Evolutionary conservation across 192 early-diverging fungal genomes (phyloP).

Genomic region (Ramicandelaber brevisporus): DNA sequence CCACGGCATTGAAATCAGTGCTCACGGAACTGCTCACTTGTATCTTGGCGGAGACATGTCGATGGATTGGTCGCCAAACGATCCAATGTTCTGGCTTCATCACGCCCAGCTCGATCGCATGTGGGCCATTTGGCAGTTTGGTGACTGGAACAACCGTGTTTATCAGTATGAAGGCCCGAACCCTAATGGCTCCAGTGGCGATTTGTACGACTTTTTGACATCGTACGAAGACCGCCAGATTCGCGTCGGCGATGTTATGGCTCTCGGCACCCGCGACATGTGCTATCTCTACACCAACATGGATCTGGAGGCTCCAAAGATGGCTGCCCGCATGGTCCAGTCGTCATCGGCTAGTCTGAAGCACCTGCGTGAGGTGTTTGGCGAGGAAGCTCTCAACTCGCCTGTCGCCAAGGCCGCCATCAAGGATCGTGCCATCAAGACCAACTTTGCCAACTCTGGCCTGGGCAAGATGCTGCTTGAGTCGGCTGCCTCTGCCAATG

Average conservation of each 20-base stretch:
- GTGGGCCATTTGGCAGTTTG: slow-evolving; percentile 22
- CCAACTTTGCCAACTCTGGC: too few species aligned
- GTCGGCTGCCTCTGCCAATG: too few species aligned
- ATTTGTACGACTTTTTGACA: slow-evolving; percentile 4
- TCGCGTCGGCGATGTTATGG: slow-evolving; percentile 10
- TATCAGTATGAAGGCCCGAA: slow-evolving; percentile 14
- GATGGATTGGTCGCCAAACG: slow-evolving; percentile 19
- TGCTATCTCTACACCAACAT: slow-evolving; percentile 20
- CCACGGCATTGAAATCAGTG: slow-evolving; percentile 10
- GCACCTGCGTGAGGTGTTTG: too few species aligned
- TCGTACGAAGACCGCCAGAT: slow-evolving; percentile 2
- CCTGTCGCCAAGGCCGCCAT: too few species aligned
- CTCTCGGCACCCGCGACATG: slow-evolving; percentile 12
- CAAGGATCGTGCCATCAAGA: too few species aligned
- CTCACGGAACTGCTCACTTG: slow-evolving; percentile 17
- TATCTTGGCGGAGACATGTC: slow-evolving; percentile 18
- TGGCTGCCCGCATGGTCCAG: too few species aligned
- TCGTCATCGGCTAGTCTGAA: too few species aligned
- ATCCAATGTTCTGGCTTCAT: slow-evolving; percentile 35
- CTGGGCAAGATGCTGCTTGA: too few species aligned
- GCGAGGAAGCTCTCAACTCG: too few species aligned
- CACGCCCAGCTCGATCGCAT: slow-evolving; percentile 28
- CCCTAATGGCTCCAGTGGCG: slow-evolving; percentile 1
- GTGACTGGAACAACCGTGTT: slow-evolving; percentile 8
- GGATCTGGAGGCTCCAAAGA: too few species aligned